A percentile compares a stretch with the other conserved stretches of the same genome.
phyloP scores from a whole-genome alignment of 441 rosid genomes.

The Kokia cookei region DNA sequence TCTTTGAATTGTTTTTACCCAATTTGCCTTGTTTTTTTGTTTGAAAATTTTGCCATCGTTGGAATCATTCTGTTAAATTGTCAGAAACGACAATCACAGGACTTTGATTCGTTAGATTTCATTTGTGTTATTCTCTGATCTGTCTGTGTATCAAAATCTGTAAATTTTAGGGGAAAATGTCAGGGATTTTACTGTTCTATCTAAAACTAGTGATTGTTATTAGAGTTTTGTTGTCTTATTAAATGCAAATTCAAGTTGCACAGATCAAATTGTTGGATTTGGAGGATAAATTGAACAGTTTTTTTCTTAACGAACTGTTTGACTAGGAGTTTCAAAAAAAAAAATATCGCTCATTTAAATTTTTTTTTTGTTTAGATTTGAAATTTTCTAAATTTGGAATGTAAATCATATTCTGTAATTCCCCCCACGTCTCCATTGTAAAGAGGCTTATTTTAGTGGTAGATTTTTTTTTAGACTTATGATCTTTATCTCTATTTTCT shows the following conservation, averaged over 20 bases:
- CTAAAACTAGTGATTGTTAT: neutral
- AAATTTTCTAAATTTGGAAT: neutral
- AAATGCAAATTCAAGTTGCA: neutral
- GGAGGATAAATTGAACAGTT: neutral
- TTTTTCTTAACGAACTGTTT: neutral
- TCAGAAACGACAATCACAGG: neutral
- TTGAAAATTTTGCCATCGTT: neutral
- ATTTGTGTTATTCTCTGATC: neutral
- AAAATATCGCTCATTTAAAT: neutral
- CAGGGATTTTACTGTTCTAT: slow-evolving; percentile 1
- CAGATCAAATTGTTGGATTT: neutral
- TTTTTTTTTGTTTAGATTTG: neutral
- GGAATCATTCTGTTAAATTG: neutral
- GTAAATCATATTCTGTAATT: neutral
- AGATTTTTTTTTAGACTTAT: neutral
- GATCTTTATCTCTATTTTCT: neutral
- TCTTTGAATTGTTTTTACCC: neutral
- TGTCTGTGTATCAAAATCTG: neutral
- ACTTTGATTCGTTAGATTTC: slow-evolving; percentile 3
- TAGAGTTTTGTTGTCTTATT: neutral
- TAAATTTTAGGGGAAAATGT: neutral
- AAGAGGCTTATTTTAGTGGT: neutral
- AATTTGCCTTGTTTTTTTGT: neutral
- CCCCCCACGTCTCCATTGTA: neutral
- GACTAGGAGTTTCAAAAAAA: neutral